Evolutionary conservation across 768 basidiomycete genomes (phyloP), one percentile per base, ranked within the genome.

Genomic region (Rhodotorula paludigena): DNA sequence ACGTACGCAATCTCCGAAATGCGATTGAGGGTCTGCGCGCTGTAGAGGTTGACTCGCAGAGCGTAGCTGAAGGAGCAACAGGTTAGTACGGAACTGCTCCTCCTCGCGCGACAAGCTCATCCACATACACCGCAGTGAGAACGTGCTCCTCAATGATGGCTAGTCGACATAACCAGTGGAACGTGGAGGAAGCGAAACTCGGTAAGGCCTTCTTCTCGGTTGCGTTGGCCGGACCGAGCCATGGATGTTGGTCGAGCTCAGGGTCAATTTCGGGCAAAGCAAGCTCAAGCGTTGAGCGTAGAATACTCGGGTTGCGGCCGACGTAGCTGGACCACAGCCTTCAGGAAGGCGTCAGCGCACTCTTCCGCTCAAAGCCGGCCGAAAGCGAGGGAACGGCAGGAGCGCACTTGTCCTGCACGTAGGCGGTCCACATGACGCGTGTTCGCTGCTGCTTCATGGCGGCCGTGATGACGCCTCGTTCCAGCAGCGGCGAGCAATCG

Each of bases 361-460:
- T 20, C 15, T 4, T 14, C 7, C 4, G 41, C 41, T 14, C 15
- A 18, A 42, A 16, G 41, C 5, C 45, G 12, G 20, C 41, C 41
- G 41, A 10, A 10, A 41, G 45, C 16, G 32, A 35, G 21, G 10
- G 18, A 12, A 44, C 3, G 23, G 16, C 5, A 21, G 32, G n/a
- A n/a, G n/a, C 47, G 47, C 39, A 47, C 73, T 72, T 72, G 71
- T 75, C 74, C 60, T 74, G 73, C 2, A 71, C 21, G 36, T 64
- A 71, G 18, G 35, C 28, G 20, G 55, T 32, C 57, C 62, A 76
- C 57, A 72, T 60, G 9, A 56, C 57, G 5, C 61, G 38, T 32
- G 74, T 72, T 9, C 75, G 62, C 20, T 41, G 45, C 21, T 36
- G 21, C 57, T 51, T 57, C 8, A 63, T 42, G 16, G 55, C 57